These are phyloP conservation scores for Hyaloperonospora arabidopsidis DNA, from an alignment of 352 stramenopile species.

Conservation along the genomic window DNA sequence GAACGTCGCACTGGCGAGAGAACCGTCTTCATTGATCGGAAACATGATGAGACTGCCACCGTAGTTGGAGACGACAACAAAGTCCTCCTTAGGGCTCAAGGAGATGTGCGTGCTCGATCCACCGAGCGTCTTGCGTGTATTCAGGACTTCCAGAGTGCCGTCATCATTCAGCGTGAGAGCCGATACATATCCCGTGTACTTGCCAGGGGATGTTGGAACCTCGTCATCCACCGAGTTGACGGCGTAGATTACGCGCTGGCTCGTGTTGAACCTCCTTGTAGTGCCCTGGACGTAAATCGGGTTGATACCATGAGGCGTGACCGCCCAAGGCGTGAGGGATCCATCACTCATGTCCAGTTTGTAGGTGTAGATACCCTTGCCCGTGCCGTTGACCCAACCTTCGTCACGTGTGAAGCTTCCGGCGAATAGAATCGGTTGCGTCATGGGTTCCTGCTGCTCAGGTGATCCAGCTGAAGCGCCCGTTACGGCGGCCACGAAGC, in stretches of 20 bases:
- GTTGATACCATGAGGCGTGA: conserved; percentile 57
- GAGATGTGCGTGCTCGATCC: conserved; percentile 40
- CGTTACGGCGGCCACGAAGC: conserved; percentile 15
- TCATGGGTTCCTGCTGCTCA: not conserved
- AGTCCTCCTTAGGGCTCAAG: conserved; percentile 36
- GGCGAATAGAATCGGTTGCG: conserved; percentile 38
- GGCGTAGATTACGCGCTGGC: conserved; percentile 37
- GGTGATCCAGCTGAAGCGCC: conserved; percentile 14
- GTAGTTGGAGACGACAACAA: conserved; percentile 60
- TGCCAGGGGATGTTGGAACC: conserved; percentile 20
- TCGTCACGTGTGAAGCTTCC: conserved; percentile 60
- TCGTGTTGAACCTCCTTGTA: conserved; percentile 20
- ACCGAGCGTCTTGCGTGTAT: conserved; percentile 42
- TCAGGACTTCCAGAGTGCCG: conserved; percentile 39
- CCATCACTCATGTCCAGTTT: conserved; percentile 38
- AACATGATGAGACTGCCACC: conserved; percentile 53
- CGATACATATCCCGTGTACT: conserved; percentile 41
- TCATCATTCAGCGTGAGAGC: conserved; percentile 33
- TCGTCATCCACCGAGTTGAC: conserved; percentile 45
- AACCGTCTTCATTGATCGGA: conserved; percentile 38
- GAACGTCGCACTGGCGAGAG: conserved; percentile 29
- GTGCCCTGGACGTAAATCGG: conserved; percentile 53
- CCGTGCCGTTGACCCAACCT: conserved; percentile 57
- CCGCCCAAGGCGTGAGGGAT: conserved; percentile 29
- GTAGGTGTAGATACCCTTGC: conserved; percentile 57